A percentile compares a stretch with the other conserved stretches of the same genome.
phyloP scores from a whole-genome alignment of 169 alveolate genomes.

The Plasmodium yoelii region DNA sequence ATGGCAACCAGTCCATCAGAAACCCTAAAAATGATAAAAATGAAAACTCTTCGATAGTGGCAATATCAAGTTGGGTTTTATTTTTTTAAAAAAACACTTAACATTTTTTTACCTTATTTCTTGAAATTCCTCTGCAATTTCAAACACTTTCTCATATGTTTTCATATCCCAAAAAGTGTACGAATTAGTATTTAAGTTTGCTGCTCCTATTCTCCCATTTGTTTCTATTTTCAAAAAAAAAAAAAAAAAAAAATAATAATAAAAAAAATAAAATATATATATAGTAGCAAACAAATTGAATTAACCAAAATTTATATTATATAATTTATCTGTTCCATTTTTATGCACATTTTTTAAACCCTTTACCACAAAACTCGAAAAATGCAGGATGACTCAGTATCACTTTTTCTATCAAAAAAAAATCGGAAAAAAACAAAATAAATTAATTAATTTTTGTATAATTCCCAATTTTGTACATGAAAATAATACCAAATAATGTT shows the following conservation, averaged over 20 bases:
- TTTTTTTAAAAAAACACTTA: too few species aligned
- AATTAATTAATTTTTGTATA: slow-evolving; percentile 23
- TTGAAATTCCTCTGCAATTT: slow-evolving; percentile 73
- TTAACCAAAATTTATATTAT: neutral
- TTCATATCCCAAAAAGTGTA: slow-evolving; percentile 84
- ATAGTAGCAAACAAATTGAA: neutral
- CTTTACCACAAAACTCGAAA: slow-evolving; percentile 85
- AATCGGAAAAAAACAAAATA: slow-evolving; percentile 37
- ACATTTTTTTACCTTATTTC: slow-evolving; percentile 41
- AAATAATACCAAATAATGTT: slow-evolving; percentile 31
- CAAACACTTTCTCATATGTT: slow-evolving; percentile 57
- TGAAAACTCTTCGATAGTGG: neutral
- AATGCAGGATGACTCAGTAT: slow-evolving; percentile 84
- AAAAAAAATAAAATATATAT: too few species aligned
- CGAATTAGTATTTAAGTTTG: slow-evolving; percentile 80
- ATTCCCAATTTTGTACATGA: neutral
- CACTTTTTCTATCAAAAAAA: slow-evolving; percentile 80
- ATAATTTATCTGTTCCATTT: too few species aligned
- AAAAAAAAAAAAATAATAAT: too few species aligned
- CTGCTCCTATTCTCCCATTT: slow-evolving; percentile 85
- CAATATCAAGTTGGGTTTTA: neutral
- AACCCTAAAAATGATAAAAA: slow-evolving; percentile 57
- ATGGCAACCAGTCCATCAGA: slow-evolving; percentile 86
- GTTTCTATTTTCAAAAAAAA: slow-evolving; percentile 60
- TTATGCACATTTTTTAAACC: neutral